Base-by-base conservation (phyloP, 1,139 yeast species). In the Yamadazyma membranifaciens region DNA sequence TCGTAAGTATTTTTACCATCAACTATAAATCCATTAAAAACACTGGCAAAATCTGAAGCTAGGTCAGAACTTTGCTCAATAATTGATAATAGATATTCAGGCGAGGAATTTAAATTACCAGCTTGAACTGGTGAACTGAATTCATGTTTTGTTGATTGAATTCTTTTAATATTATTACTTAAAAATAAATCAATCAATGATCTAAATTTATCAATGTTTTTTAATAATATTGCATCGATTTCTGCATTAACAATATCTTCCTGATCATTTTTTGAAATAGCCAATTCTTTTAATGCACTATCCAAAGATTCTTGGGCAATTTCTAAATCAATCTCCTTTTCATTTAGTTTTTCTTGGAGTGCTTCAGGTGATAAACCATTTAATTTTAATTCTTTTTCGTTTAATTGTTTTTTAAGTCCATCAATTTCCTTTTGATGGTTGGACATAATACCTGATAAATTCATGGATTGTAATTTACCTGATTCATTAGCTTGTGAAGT, bases 261-360 rank as follows among this genome's bases (percentile, higher is more conserved):
- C 44, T 71, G 73, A 36, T 76, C 80, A 38, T 72, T 65, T 51
- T 78, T 83, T 30, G 81, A 64, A 20, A 74, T 73, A 1, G 82
- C 80, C 41, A 83, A 62, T 52, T 81, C 84, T 38, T 65, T 65
- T 38, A 87, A 68, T 1, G 94, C 87, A 46, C 79, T 79, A 47
- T 86, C 95, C 75, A 87, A 78, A 1, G 88, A 81, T 58, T 84
- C 91, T 52, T 83, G 88, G 30, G 86, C 76, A 47, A 87, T 84
- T 57, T 85, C 95, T 42, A 87, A 65, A 56, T 87, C 96, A 42
- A 84, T 82, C 44, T 87, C 94, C 56, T 81, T 84, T 43, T 82
- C 91, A 47, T 67, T 75, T 46, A 86, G 66, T 46, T 68, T 65
- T 1, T 67, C 67, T 49, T 78, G 75, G 39, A 80, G 62, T 7